Percentiles rank a stretch among this genome's conserved stretches.
phyloP scores from a whole-genome alignment of 148 eudicot species.

The Rhododendron molle region DNA sequence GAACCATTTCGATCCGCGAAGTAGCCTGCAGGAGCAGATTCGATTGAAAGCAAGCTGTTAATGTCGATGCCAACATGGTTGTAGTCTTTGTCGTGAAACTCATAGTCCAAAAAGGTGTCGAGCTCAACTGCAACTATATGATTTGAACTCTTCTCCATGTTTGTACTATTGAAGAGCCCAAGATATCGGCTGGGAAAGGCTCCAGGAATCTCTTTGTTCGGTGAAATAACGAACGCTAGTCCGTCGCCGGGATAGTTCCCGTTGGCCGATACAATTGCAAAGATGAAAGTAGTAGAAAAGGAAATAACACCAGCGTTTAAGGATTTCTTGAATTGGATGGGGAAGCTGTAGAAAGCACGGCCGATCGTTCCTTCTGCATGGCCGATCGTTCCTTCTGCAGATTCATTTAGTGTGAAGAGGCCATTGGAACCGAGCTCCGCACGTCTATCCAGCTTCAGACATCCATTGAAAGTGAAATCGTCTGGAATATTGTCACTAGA shows the following conservation, averaged over 20 bases:
- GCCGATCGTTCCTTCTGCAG: no score
- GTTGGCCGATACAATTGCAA: not conserved
- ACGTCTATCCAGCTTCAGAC: not conserved
- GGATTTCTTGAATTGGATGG: not conserved
- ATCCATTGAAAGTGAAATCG: not conserved
- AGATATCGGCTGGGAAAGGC: not conserved
- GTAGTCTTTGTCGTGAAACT: not conserved
- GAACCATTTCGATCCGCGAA: not conserved
- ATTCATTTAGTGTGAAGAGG: not conserved
- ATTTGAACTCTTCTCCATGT: conserved; percentile 4
- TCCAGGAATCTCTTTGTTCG: not conserved
- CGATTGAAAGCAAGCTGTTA: conserved; percentile 6
- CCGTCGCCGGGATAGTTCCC: conserved; percentile 4
- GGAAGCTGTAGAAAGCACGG: no score
- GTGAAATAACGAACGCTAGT: conserved; percentile 16
- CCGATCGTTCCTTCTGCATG: no score
- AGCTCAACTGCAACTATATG: conserved; percentile 25
- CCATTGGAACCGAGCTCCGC: not conserved
- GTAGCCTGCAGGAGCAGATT: conserved; percentile 10
- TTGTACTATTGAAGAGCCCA: conserved; percentile 11
- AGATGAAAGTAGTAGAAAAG: not conserved
- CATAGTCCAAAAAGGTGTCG: not conserved
- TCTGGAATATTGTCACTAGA: not conserved
- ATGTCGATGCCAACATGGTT: conserved; percentile 31
- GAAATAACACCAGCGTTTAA: rapidly evolving